Percentiles rank a stretch among this genome's conserved stretches.
Evolutionary conservation across 257 asterid genomes (phyloP).

Genomic region (Jasminum sambac): DNA sequence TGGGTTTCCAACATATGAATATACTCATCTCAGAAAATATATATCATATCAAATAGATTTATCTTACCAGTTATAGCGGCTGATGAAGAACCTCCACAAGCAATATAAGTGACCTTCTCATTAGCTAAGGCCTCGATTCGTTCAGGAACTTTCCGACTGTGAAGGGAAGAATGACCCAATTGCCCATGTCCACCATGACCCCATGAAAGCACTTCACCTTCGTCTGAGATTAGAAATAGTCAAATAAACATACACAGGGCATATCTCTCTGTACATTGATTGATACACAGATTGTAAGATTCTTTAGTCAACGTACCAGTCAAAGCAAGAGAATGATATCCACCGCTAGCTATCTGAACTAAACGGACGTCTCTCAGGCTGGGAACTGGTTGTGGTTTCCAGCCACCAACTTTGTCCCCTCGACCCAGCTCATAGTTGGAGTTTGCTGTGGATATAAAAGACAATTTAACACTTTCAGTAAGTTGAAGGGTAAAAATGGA

Average conservation of each 20-base stretch:
- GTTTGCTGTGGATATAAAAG: slow-evolving; percentile 59
- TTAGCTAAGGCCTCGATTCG: slow-evolving; percentile 71
- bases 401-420: slow-evolving; percentile 86
- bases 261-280: slow-evolving; percentile 5
- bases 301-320: slow-evolving; percentile 50
- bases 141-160: slow-evolving; percentile 64
- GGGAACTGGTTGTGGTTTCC: slow-evolving; percentile 90
- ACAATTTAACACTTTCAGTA: slow-evolving; percentile 6
- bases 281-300: not conserved
- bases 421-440: slow-evolving; percentile 97
- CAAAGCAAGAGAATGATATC: slow-evolving; percentile 96
- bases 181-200: slow-evolving; percentile 97
- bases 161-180: slow-evolving; percentile 81
- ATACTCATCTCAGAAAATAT: too few species aligned
- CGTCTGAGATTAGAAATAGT: slow-evolving; percentile 43
- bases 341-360: slow-evolving; percentile 89
- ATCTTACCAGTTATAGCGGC: slow-evolving; percentile 91
- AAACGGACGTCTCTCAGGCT: slow-evolving; percentile 68
- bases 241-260: slow-evolving; percentile 24
- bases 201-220: slow-evolving; percentile 94
- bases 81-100: slow-evolving; percentile 93
- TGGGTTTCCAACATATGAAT: not conserved
- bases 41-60: not conserved
- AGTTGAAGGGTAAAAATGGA: not conserved
- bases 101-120: slow-evolving; percentile 67